Evolutionary conservation across 225 moss, liverwort and hornwort species (phyloP), one percentile per base, ranked within the genome.

Genomic region (Sphagnum tenellum): DNA sequence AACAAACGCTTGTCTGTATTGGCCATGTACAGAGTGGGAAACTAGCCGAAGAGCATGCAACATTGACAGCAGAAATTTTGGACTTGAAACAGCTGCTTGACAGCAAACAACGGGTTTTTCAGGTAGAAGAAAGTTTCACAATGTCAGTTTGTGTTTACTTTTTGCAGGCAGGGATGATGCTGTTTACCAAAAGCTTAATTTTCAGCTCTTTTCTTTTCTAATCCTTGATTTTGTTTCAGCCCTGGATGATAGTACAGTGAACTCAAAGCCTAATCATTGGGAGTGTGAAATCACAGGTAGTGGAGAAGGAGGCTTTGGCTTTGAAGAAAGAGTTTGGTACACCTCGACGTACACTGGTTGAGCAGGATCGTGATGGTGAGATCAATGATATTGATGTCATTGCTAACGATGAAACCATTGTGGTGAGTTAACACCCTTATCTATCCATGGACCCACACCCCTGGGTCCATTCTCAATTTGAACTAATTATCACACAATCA

Each of bases 361-460:
- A 90, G 71, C 81, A 81, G 76, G 92, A 79, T 50, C 83, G 77
- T 50, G 92, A 92, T 74, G 95, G 95, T 68, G 92, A 92, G 78
- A 96, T 96, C 57, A 88, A 85, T 73, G 95, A 96, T 65, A 85
- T 92, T 55, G 95, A 96, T 78, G 88, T 96, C 51, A 83, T 96
- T 66, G 92, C 89, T 57, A 96, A 96, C 62, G 82, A 81, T 55
- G 95, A 96, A 80, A 89, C 88, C 44, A 85, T 95, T 63, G 95
- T 95, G 58, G 89, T 92, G 65, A 87, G 91, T 89, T 29, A 29
- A 29, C 29, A 29, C 29, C 29, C 29, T 29, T 29, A 29, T 29
- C 29, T 1, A 29, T 29, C 29, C 29, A 29, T 29, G 0, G 29
- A 29, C 29, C 29, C 29, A 29, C 29, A 29, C 29, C 29, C 29